Percentiles rank a stretch among this genome's conserved stretches.
These are phyloP conservation scores for Beauveria rudraprayagi DNA, from an alignment of 2,329 filamentous ascomycete genomes.

Conservation along the genomic window DNA sequence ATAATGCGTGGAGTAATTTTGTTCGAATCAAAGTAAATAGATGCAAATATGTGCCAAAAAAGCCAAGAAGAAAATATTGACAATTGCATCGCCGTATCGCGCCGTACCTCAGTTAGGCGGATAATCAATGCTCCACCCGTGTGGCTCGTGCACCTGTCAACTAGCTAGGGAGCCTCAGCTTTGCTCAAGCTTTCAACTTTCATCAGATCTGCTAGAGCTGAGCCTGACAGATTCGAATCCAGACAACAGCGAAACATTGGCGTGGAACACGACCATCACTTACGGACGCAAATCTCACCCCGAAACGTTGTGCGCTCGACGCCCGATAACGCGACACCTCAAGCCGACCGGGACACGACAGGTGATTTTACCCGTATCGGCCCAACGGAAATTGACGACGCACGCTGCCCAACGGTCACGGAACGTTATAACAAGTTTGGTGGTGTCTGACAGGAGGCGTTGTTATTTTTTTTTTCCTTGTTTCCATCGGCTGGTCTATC, in stretches of 20 bases:
- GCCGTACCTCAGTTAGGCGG: not conserved
- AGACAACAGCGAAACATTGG: not conserved
- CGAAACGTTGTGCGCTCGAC: not conserved
- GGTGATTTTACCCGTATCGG: not conserved
- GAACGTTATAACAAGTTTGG: slow-evolving; percentile 1
- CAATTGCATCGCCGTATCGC: too few relatives aligned
- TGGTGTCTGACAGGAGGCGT: slow-evolving; percentile 8
- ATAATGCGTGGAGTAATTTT: not conserved
- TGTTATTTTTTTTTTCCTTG: slow-evolving; percentile 1
- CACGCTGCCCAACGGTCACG: slow-evolving; percentile 9
- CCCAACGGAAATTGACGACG: slow-evolving; percentile 2
- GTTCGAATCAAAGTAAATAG: not conserved
- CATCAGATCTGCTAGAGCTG: not conserved
- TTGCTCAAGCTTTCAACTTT: not conserved
- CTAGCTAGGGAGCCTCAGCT: not conserved
- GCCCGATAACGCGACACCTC: not conserved
- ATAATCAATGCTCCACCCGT: slow-evolving; percentile 11
- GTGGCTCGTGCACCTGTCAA: slow-evolving; percentile 7
- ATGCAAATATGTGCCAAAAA: not conserved
- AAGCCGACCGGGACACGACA: not conserved
- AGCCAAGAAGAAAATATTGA: not conserved
- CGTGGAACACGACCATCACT: too few relatives aligned
- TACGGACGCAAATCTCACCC: not conserved
- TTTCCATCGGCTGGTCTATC: slow-evolving; percentile 1
- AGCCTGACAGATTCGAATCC: not conserved